Conservation (phyloP, 2,329 filamentous ascomycete genomes). For the Herpotrichia juniperi region DNA sequence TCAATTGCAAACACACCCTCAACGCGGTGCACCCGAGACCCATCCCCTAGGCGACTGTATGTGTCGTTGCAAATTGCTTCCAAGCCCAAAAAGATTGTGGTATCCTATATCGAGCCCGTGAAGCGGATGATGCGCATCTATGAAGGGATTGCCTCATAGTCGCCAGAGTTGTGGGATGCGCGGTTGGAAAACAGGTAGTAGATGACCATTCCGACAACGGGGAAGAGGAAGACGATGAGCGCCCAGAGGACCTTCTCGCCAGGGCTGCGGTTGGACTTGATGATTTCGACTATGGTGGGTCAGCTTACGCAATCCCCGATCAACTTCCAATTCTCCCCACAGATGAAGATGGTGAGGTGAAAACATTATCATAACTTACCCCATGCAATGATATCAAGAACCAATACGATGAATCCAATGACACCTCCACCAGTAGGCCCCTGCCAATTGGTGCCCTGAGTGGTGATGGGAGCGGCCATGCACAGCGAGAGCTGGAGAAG, state of each 20-base stretch:
- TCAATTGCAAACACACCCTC: too few relatives aligned
- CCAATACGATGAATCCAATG: conserved; percentile 65
- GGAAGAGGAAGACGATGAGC: conserved; percentile 69
- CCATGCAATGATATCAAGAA: conserved; percentile 68
- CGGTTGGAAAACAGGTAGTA: conserved; percentile 72
- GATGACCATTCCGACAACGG: conserved; percentile 65
- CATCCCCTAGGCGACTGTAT: background rate
- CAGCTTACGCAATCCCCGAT: conserved; percentile 11
- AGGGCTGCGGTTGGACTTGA: conserved; percentile 66
- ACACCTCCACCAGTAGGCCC: conserved; percentile 69
- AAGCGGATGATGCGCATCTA: background rate
- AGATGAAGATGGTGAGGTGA: too few relatives aligned
- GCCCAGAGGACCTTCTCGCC: conserved; percentile 67
- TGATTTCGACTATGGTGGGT: conserved; percentile 63
- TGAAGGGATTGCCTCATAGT: conserved; percentile 56
- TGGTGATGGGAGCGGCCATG: conserved; percentile 53
- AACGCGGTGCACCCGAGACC: too few relatives aligned
- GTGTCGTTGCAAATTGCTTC: background rate
- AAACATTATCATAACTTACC: conserved; percentile 50
- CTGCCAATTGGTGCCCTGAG: conserved; percentile 59
- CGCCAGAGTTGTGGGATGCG: conserved; percentile 58
- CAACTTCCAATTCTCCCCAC: too few relatives aligned
- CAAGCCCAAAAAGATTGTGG: background rate
- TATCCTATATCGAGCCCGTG: background rate
- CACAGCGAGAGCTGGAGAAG: conserved; percentile 61